A percentile compares a stretch with the other conserved stretches of the same genome.
Evolutionary conservation across 1,139 yeast genomes (phyloP).

Genomic region (Scheffersomyces titani): DNA sequence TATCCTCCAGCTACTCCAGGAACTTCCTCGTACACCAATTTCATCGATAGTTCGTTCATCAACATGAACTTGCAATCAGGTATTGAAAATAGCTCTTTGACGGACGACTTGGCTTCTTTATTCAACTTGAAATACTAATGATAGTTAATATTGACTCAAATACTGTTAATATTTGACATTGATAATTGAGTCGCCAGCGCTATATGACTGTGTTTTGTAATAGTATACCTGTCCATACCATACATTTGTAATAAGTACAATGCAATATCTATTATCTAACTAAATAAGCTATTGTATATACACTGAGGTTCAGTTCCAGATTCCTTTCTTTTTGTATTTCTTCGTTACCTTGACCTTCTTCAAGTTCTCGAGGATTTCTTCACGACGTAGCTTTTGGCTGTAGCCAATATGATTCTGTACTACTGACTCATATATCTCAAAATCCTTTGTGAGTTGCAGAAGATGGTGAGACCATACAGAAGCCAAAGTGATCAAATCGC

Average conservation of each 20-base stretch:
- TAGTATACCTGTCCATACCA: background rate
- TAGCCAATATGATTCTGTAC: constrained; percentile 73
- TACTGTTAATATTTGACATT: background rate
- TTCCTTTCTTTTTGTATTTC: constrained; percentile 1
- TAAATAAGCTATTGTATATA: background rate
- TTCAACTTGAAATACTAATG: constrained; percentile 24
- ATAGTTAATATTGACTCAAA: background rate
- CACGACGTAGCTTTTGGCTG: constrained; percentile 58
- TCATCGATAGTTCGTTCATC: constrained; percentile 44
- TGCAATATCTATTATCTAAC: background rate
- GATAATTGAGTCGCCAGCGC: background rate
- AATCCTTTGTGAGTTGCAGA: constrained; percentile 48
- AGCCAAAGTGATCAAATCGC: constrained; percentile 34
- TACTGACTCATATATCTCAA: constrained; percentile 66
- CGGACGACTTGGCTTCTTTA: constrained; percentile 36
- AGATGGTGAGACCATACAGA: constrained; percentile 53
- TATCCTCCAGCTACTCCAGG: constrained; percentile 32
- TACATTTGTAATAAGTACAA: background rate
- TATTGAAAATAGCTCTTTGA: constrained; percentile 30
- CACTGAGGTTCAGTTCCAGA: background rate
- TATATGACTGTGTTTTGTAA: background rate
- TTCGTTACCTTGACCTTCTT: constrained; percentile 19
- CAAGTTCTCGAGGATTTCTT: constrained; percentile 45
- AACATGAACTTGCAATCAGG: constrained; percentile 49
- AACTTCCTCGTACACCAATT: constrained; percentile 39